phyloP scores from a whole-genome alignment of 1,139 yeast genomes.

The Saccharomyces uvarum region DNA sequence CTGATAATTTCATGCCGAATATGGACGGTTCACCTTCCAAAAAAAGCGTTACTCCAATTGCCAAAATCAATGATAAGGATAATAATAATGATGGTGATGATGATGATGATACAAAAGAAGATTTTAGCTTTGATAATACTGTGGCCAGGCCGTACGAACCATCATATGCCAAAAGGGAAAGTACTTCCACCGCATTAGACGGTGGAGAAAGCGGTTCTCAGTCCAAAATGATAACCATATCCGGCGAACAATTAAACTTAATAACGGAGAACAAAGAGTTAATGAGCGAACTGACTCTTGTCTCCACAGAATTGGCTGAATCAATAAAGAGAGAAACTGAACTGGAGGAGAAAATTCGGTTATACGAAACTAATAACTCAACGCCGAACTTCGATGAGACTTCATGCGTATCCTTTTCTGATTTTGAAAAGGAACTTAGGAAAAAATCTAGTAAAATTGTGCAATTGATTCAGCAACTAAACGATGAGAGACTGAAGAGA shows the following conservation, averaged over 20 bases:
- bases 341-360: conserved; percentile 43
- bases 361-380: conserved; percentile 5
- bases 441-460: conserved; percentile 43
- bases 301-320: conserved; percentile 63
- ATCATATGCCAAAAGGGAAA: conserved; percentile 6
- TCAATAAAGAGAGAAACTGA: conserved; percentile 60
- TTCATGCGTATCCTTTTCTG: conserved; percentile 1
- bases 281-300: conserved; percentile 55
- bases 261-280: conserved; percentile 52
- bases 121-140: conserved; percentile 22
- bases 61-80: neutral
- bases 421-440: conserved; percentile 30
- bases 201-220: conserved; percentile 9
- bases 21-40: neutral
- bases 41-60: neutral
- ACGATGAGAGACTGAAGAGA: conserved; percentile 56
- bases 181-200: neutral
- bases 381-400: conserved; percentile 6
- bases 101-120: conserved; percentile 4
- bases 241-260: conserved; percentile 55
- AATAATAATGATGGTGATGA: conserved; percentile 3
- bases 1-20: neutral
- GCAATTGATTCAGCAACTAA: conserved; percentile 49
- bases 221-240: conserved; percentile 32
- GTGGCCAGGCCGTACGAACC: conserved; percentile 17